Conservation (phyloP, 2,329 filamentous ascomycete genomes). For the Orbilia ellipsospora region DNA sequence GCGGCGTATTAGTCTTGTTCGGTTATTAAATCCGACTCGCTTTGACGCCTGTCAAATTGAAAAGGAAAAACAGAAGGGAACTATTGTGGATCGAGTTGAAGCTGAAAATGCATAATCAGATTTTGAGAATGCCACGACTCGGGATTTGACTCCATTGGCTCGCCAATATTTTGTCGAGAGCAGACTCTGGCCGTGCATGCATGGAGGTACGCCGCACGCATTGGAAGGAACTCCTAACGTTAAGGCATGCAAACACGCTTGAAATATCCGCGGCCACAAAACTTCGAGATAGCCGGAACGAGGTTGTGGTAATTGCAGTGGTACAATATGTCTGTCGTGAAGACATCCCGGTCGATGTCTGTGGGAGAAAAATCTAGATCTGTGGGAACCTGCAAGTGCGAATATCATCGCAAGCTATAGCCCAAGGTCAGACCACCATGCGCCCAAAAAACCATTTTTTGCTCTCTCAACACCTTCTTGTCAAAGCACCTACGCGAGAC, state of each 20-base stretch:
- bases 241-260: slow-evolving; percentile 2
- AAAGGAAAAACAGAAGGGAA: not conserved
- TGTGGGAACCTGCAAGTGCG: not conserved
- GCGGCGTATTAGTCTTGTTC: slow-evolving; percentile 25
- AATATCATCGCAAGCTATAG: too few species aligned
- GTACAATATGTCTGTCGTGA: not conserved
- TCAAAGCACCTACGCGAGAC: too few species aligned
- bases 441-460: too few species aligned
- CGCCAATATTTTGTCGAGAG: too few species aligned
- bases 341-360: too few species aligned
- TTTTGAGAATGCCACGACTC: not conserved
- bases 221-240: slow-evolving; percentile 19
- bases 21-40: slow-evolving; percentile 52
- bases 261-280: not conserved
- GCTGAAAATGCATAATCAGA: not conserved
- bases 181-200: not conserved
- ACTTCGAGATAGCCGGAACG: too few species aligned
- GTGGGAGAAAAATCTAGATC: too few species aligned
- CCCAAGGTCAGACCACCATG: too few species aligned
- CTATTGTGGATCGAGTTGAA: not conserved
- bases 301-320: not conserved
- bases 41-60: slow-evolving; percentile 42
- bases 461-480: too few species aligned
- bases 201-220: not conserved
- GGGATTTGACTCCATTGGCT: too few species aligned